These are phyloP conservation scores for Paramyrothecium sp. DNA, from an alignment of 2,329 filamentous ascomycete species.

Conservation along the genomic window DNA sequence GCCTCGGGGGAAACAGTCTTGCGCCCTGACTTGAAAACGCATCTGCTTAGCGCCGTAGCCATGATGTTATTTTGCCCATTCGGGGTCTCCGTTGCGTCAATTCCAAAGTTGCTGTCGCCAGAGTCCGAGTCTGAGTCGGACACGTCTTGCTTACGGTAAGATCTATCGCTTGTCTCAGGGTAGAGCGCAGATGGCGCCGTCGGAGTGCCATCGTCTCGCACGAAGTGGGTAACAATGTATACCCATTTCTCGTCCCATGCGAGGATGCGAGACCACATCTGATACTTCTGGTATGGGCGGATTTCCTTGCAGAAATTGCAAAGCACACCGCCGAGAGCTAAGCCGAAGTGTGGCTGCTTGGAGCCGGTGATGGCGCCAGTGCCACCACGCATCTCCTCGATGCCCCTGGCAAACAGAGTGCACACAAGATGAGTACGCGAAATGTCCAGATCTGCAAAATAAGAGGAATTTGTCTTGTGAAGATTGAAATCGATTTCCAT, in stretches of 20 bases:
- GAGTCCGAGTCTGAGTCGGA: too few relatives aligned
- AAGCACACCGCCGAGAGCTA: not conserved
- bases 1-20: not conserved
- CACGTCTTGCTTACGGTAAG: too few relatives aligned
- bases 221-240: constrained; percentile 13
- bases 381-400: constrained; percentile 7
- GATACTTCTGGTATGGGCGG: constrained; percentile 10
- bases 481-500: constrained; percentile 14
- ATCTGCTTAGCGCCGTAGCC: constrained; percentile 1
- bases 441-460: constrained; percentile 14
- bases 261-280: constrained; percentile 11
- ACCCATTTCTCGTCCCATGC: constrained; percentile 15
- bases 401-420: constrained; percentile 4
- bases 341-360: not conserved
- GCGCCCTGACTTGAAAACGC: not conserved
- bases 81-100: not conserved
- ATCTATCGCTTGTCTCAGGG: not conserved
- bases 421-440: constrained; percentile 9
- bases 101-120: not conserved
- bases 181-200: not conserved
- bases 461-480: constrained; percentile 15
- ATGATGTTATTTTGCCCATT: not conserved
- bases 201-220: not conserved
- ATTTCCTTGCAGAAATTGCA: constrained; percentile 13
- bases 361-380: constrained; percentile 2